Conservation (phyloP, 1,139 yeast species). For the Barnettozyma hawaiiensis region DNA sequence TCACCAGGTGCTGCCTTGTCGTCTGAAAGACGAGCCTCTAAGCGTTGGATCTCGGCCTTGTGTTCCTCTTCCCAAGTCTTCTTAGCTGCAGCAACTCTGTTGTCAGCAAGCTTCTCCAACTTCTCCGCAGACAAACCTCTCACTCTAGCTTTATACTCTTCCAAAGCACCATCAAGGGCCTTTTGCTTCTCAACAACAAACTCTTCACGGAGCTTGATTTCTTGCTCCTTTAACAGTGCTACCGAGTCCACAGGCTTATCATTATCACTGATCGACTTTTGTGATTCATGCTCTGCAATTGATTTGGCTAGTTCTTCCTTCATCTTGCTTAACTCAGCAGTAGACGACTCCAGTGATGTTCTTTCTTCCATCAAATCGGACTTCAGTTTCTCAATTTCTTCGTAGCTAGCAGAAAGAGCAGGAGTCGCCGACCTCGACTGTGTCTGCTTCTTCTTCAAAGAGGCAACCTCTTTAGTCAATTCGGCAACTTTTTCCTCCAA, state of each 20-base stretch:
- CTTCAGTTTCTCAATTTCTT: conserved; percentile 20
- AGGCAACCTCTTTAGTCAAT: conserved; percentile 19
- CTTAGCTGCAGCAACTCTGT: conserved; percentile 17
- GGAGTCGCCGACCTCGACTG: conserved; percentile 12
- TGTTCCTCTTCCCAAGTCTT: conserved; percentile 27
- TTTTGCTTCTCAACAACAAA: conserved; percentile 5
- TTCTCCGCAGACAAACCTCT: conserved; percentile 24
- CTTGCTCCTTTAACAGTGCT: conserved; percentile 14
- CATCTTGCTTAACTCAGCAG: conserved; percentile 16
- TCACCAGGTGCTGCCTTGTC: conserved; percentile 18
- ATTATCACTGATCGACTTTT: neutral
- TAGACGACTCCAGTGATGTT: conserved; percentile 15
- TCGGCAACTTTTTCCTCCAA: conserved; percentile 22
- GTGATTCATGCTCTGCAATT: conserved; percentile 1
- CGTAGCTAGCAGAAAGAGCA: conserved; percentile 11
- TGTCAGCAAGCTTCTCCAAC: conserved; percentile 25
- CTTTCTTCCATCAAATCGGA: conserved; percentile 17
- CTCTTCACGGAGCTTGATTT: conserved; percentile 7
- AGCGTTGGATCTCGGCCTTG: conserved; percentile 14
- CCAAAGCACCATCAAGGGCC: conserved; percentile 26
- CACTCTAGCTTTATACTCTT: conserved; percentile 27
- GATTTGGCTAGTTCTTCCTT: conserved; percentile 7
- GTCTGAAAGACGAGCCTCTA: conserved; percentile 14
- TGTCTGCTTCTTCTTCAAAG: conserved; percentile 20
- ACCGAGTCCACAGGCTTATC: conserved; percentile 22